phyloP scores from a whole-genome alignment of 192 early-diverging fungal genomes.

The Mortierella antarctica region DNA sequence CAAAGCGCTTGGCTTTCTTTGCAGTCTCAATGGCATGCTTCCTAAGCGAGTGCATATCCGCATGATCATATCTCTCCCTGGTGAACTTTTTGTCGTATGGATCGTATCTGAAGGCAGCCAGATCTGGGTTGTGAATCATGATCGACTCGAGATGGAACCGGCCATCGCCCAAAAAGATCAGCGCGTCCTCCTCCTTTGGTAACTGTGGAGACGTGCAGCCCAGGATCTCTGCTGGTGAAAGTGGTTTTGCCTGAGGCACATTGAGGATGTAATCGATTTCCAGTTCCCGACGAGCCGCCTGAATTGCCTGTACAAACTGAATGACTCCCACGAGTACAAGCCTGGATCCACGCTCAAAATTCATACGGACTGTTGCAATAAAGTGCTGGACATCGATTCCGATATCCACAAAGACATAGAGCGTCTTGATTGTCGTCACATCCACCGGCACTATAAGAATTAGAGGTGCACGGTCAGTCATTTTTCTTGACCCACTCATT shows the following conservation, averaged over 20 bases:
- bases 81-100: slow-evolving; percentile 95
- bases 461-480: background rate
- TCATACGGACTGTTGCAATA: slow-evolving; percentile 86
- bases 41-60: slow-evolving; percentile 89
- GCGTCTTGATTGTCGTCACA: slow-evolving; percentile 91
- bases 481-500: background rate
- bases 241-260: slow-evolving; percentile 93
- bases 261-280: slow-evolving; percentile 71
- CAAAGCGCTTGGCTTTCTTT: slow-evolving; percentile 81
- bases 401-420: slow-evolving; percentile 99
- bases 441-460: slow-evolving; percentile 84
- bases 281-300: slow-evolving; percentile 72
- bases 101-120: slow-evolving; percentile 95
- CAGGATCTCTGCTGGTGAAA: slow-evolving; percentile 95
- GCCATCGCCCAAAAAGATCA: slow-evolving; percentile 93
- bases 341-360: slow-evolving; percentile 82
- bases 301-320: slow-evolving; percentile 93
- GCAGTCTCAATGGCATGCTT: slow-evolving; percentile 84
- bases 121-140: slow-evolving; percentile 95
- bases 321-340: slow-evolving; percentile 92
- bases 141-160: slow-evolving; percentile 98
- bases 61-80: slow-evolving; percentile 92
- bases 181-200: slow-evolving; percentile 70
- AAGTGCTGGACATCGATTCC: slow-evolving; percentile 94
- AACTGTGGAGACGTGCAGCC: slow-evolving; percentile 96